phyloP scores from a whole-genome alignment of 2,329 filamentous ascomycete species.

The Domatiomyces globalis region DNA sequence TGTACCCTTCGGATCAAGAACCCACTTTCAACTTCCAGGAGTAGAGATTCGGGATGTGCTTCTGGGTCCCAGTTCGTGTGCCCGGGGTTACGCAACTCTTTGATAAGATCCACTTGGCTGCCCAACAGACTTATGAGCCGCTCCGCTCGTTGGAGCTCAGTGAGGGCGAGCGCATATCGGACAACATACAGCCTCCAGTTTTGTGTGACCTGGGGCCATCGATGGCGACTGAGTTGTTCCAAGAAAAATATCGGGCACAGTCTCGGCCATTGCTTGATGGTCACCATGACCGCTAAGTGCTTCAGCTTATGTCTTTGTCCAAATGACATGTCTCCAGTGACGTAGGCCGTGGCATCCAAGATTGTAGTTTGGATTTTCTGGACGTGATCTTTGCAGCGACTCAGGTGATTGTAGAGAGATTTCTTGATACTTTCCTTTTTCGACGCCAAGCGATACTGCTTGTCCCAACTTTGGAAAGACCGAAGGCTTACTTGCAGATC shows the following conservation, averaged over 20 bases:
- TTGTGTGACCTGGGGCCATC: neutral
- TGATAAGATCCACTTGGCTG: constrained; percentile 10
- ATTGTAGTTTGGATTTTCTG: neutral
- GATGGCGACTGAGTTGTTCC: constrained; percentile 1
- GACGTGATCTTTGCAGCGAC: neutral
- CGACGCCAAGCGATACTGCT: neutral
- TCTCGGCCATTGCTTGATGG: neutral
- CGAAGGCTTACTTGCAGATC: neutral
- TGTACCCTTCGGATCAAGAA: constrained; percentile 49
- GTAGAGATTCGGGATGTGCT: constrained; percentile 44
- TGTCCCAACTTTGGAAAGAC: neutral
- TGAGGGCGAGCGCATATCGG: constrained; percentile 19
- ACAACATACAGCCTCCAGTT: constrained; percentile 17
- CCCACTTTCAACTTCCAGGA: constrained; percentile 50
- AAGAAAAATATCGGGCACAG: constrained; percentile 1
- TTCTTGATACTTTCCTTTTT: neutral
- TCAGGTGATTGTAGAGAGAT: neutral
- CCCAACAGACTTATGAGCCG: constrained; percentile 14
- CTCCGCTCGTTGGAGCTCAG: constrained; percentile 19
- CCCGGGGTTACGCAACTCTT: constrained; percentile 35
- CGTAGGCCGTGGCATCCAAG: no score
- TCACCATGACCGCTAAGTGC: neutral
- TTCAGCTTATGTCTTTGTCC: neutral
- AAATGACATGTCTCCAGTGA: neutral
- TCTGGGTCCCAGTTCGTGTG: constrained; percentile 42